Evolutionary conservation across 306 rosid species (phyloP).

Genomic region (Glycine tomentella): DNA sequence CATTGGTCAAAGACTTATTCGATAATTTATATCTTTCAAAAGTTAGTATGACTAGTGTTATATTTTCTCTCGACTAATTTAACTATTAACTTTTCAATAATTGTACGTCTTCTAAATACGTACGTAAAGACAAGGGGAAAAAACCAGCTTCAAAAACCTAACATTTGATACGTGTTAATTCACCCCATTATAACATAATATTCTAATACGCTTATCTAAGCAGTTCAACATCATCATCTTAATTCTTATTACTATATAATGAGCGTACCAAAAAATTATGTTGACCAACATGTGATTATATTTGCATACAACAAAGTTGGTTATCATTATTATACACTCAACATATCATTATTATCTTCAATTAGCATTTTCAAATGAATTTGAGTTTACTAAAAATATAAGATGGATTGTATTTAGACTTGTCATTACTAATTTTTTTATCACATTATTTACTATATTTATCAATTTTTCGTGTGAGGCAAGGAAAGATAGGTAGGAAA

Average conservation of each 20-base stretch:
- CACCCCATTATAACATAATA: neutral
- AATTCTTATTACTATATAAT: neutral
- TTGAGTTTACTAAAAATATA: no score
- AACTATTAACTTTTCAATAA: neutral
- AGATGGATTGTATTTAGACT: no score
- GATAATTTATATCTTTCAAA: neutral
- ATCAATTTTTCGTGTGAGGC: neutral
- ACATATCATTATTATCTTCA: no score
- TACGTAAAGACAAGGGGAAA: neutral
- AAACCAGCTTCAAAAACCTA: neutral
- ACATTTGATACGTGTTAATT: neutral
- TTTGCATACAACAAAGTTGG: no score
- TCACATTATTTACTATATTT: no score
- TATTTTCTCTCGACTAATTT: neutral
- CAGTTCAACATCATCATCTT: neutral
- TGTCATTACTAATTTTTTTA: no score
- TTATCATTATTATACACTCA: no score
- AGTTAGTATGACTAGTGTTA: neutral
- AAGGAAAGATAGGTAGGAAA: slow-evolving; percentile 22
- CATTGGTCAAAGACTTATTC: neutral
- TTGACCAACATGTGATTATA: neutral
- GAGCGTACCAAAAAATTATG: neutral
- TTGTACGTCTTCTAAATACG: slow-evolving; percentile 1
- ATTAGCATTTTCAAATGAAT: no score
- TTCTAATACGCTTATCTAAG: neutral